Evolutionary conservation across 192 early-diverging fungal genomes (phyloP).

Genomic region (Entomortierella beljakovae): DNA sequence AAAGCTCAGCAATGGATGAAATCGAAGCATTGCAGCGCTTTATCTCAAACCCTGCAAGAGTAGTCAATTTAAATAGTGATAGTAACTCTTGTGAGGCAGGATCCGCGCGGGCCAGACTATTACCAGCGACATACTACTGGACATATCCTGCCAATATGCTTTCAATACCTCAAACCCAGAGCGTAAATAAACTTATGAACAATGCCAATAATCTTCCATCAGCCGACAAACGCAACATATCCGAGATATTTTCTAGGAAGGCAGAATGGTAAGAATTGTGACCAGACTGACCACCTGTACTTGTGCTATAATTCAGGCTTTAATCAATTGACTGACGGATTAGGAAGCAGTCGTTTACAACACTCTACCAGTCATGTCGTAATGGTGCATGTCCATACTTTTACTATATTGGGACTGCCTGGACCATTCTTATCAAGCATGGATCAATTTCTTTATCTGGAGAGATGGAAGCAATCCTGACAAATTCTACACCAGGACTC

Average conservation of each 20-base stretch:
- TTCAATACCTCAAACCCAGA: constrained; percentile 31
- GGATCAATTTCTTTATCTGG: constrained; percentile 32
- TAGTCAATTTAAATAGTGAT: neutral
- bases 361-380: constrained; percentile 32
- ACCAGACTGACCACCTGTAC: neutral
- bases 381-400: constrained; percentile 47
- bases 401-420: constrained; percentile 46
- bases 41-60: constrained; percentile 2
- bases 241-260: constrained; percentile 36
- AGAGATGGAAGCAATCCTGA: constrained; percentile 39
- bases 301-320: neutral
- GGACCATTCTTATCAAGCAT: constrained; percentile 46
- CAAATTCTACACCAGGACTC: constrained; percentile 48
- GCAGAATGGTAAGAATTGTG: constrained; percentile 26
- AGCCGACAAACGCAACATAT: constrained; percentile 27
- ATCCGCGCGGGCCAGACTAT: constrained; percentile 4
- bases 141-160: constrained; percentile 34
- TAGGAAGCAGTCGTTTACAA: constrained; percentile 49
- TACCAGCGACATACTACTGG: constrained; percentile 35
- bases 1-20: constrained; percentile 16
- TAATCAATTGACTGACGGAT: neutral
- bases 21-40: constrained; percentile 29
- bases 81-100: neutral
- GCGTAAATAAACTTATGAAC: constrained; percentile 37
- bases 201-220: constrained; percentile 17